Base-by-base conservation (phyloP, 2,329 filamentous ascomycete species). In the Ophiocordyceps unilateralis region DNA sequence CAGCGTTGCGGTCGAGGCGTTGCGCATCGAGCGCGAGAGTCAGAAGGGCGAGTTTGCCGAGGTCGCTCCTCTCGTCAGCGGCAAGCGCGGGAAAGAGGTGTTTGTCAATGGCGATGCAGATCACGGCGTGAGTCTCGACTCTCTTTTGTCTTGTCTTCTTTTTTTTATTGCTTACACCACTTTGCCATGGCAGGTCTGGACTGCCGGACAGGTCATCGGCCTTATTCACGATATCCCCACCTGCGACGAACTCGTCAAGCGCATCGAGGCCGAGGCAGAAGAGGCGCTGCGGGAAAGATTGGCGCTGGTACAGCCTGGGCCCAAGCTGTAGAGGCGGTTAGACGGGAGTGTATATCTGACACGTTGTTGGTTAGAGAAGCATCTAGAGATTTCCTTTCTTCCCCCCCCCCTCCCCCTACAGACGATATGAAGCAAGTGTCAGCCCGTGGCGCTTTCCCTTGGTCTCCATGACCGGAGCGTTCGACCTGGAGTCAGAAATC, bases 191-290 rank as follows among this genome's bases (percentile, higher is more conserved):
- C 53, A 89, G 83, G 83, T 95, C 34, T 98, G 91, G 91, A 96
- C 91, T 19, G 87, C 89, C 9, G 91, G 91, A 11, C 89, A 95
- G 60, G 89, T 96, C 51, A 94, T 98, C 50, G 84, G 84, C 6
- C 60, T 91, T 44, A 91, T 91, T 48, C 77, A 89, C 52, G 84
- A 91, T 53, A 83, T 88, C 43, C 83, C 83, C 9, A 84, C 80
- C 0, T 89, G 84, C 55, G 72, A 72, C 40, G 77, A 65, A 1
- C 65, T 91, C 22, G 64, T 87, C 10, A 67, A 67, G 51, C 73
- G 84, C 45, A 88, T 91, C 52, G 83, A 88, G 66, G 78, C 69
- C 57, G 84, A 89, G 59, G 83, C 83, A 0, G 71, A 81, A 56
- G 69, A 74, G 45, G 69, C 80, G 4, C 64, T 88, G 48, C 70